Base-by-base conservation (phyloP, 2,329 filamentous ascomycete species). In the Colletotrichum neosansevieriae region DNA sequence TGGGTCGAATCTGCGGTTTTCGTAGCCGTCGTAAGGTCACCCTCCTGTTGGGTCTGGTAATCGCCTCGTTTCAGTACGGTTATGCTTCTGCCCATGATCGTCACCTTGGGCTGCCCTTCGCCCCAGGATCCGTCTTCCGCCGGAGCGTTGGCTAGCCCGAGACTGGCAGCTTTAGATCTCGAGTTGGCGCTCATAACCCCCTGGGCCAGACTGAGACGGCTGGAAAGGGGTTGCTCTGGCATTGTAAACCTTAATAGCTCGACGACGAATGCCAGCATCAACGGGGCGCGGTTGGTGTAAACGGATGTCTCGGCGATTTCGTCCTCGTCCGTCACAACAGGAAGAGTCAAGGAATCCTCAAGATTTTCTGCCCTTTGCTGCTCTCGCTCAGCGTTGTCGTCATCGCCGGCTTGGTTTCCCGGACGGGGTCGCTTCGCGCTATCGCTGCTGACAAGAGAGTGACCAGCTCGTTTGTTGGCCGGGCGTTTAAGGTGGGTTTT, bases 191-290 rank as follows among this genome's bases (percentile, higher is more conserved):
- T 94, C 15, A 97, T 92, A 1, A 96, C 90, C 0, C 92, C 93
- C 78, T 97, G 94, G 0, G 91, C 92, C 19, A 97, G 82, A 75
- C 93, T 97, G 19, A 97, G 81, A 53, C 93, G 85, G 76, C 93
- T 95, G n/a, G 92, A 96, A 3, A 91, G 84, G 3, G 94, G 94
- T 76, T 97, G 94, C 72, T 92, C 90, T 0, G 94, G 92, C 91
- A 94, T 95, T 0, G 93, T 97, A 75, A 91, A 90, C 51, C 92
- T 90, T 53, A 97, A 77, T 56, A 95, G 76, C 68, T 89, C 87
- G 13, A 94, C 87, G 1, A 91, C 89, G 78, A 97, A 97, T 0
- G 93, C 93, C 5, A 97, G 84, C 2, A 97, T 89, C 1, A 97
- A 81, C 1, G 94, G 94, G 2, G 94, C 94, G 44, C 94, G 85